Percentiles rank a stretch among this genome's conserved stretches.
phyloP scores from a whole-genome alignment of 1,139 yeast genomes.

The Arxiozyma slooffiae region DNA sequence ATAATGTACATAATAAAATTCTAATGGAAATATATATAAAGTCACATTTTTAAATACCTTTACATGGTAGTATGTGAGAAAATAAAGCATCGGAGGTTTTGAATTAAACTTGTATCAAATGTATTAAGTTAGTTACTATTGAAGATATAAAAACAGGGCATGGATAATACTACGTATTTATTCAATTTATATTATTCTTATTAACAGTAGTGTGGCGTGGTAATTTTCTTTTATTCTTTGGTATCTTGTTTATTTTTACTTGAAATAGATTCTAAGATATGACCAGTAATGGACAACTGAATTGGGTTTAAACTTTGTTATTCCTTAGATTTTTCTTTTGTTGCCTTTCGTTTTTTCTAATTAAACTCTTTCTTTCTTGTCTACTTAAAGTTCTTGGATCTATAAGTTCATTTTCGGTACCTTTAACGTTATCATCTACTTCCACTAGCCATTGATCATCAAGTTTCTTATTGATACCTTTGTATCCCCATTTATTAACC shows the following conservation, averaged over 20 bases:
- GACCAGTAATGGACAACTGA: not conserved
- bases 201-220: not conserved
- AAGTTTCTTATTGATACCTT: slow-evolving; percentile 77
- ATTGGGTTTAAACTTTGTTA: slow-evolving; percentile 5
- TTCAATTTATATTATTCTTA: no score
- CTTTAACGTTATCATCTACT: slow-evolving; percentile 64
- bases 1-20: not conserved
- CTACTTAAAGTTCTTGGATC: slow-evolving; percentile 81
- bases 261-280: not conserved
- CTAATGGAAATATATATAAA: not conserved
- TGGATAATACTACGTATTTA: not conserved
- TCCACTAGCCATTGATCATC: slow-evolving; percentile 96
- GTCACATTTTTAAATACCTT: not conserved
- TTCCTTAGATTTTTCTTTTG: slow-evolving; percentile 70
- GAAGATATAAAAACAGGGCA: not conserved
- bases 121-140: not conserved
- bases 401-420: slow-evolving; percentile 58
- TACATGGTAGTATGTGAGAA: not conserved
- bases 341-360: slow-evolving; percentile 79
- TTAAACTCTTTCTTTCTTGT: slow-evolving; percentile 72
- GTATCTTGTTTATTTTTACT: no score
- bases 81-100: not conserved
- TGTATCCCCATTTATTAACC: slow-evolving; percentile 98
- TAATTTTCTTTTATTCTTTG: no score
- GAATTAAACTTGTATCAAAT: no score